Conservation (phyloP, 805 yeast species). For the Helenozyma baotianmanensis region DNA sequence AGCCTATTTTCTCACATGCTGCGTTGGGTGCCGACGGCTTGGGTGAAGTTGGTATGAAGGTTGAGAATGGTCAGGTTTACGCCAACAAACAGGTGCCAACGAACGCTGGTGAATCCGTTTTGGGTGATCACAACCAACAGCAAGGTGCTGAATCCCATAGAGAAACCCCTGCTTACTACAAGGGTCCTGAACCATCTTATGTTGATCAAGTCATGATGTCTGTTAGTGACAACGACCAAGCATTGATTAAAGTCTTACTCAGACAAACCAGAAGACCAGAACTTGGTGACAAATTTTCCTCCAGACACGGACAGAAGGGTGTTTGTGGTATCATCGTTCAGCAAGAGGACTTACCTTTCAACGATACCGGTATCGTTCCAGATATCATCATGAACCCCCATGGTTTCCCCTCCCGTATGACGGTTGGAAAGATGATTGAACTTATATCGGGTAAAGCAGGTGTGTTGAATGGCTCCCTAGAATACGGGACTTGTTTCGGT, state of each 20-base stretch:
- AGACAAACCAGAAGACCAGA: constrained; percentile 98
- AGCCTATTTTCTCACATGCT: constrained; percentile 81
- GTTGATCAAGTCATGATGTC: constrained; percentile 98
- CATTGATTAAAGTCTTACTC: constrained; percentile 82
- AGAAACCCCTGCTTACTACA: constrained; percentile 86
- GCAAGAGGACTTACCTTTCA: constrained; percentile 95
- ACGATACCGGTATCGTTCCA: constrained; percentile 86
- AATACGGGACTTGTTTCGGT: constrained; percentile 98
- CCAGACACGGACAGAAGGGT: constrained; percentile 98
- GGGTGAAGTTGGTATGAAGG: constrained; percentile 90
- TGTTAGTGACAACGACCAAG: constrained; percentile 91
- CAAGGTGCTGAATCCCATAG: constrained; percentile 58
- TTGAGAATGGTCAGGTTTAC: constrained; percentile 90
- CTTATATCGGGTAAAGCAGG: constrained; percentile 97
- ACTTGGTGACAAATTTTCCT: constrained; percentile 96
- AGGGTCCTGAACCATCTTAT: constrained; percentile 93
- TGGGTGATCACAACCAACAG: constrained; percentile 33
- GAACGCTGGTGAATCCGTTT: constrained; percentile 66
- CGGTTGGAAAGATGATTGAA: constrained; percentile 98
- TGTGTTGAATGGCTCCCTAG: constrained; percentile 83
- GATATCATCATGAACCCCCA: constrained; percentile 99
- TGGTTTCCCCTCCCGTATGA: constrained; percentile 99
- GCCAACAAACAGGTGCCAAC: constrained; percentile 91
- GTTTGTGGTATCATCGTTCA: constrained; percentile 97
- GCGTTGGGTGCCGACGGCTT: constrained; percentile 92